A percentile compares a stretch with the other conserved stretches of the same genome.
Evolutionary conservation across 257 asterid genomes (phyloP).

Genomic region (Solanum dulcamara): DNA sequence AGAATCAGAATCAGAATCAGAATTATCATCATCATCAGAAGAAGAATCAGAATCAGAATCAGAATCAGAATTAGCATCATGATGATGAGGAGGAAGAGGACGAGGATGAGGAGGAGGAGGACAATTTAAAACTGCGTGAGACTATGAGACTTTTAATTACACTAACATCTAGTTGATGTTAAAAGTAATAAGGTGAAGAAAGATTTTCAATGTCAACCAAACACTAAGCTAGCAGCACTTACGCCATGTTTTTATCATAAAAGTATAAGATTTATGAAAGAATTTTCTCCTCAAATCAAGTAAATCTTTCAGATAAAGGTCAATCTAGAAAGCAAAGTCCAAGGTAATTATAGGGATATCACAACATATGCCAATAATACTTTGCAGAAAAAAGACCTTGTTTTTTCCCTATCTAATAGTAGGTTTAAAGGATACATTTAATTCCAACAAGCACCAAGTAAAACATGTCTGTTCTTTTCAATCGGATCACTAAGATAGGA

Average conservation of each 20-base stretch:
- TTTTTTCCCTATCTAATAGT: background rate
- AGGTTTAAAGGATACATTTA: background rate
- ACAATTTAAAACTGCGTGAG: background rate
- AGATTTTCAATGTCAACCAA: background rate
- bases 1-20: too few relatives aligned
- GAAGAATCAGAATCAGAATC: too few relatives aligned
- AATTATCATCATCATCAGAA: too few relatives aligned
- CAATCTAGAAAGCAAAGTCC: background rate
- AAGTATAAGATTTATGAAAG: background rate
- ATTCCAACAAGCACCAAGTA: background rate
- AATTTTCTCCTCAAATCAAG: background rate
- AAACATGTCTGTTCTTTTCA: background rate
- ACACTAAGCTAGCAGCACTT: background rate
- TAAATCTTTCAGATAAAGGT: background rate
- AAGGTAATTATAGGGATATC: background rate
- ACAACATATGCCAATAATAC: background rate
- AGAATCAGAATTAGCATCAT: too few relatives aligned
- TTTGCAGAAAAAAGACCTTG: background rate
- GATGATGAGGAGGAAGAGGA: too few relatives aligned
- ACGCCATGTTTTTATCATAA: background rate
- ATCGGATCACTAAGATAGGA: background rate
- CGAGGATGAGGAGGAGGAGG: too few relatives aligned
- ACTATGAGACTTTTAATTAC: background rate
- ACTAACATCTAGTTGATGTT: background rate
- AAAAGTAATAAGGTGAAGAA: background rate